A percentile compares a stretch with the other conserved stretches of the same genome.
These are phyloP conservation scores for Fragosphaeria purpurea DNA, from an alignment of 2,329 filamentous ascomycete species.

Conservation along the genomic window DNA sequence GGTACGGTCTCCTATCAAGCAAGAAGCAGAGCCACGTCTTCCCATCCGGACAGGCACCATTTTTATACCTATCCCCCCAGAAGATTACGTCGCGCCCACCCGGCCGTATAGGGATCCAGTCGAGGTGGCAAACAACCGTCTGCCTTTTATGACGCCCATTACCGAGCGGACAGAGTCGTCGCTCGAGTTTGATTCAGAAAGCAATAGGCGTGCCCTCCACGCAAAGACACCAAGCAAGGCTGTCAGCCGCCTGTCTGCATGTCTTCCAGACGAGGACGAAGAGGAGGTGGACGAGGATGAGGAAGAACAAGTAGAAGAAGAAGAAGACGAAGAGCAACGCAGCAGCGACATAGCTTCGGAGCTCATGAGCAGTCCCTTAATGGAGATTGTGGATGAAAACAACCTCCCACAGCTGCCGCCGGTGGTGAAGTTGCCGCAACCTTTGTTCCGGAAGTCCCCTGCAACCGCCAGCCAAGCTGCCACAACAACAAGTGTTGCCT, in stretches of 20 bases:
- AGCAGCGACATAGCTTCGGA: slow-evolving; percentile 2
- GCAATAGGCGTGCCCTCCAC: slow-evolving; percentile 45
- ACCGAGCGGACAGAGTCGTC: slow-evolving; percentile 91
- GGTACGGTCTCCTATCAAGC: slow-evolving; percentile 6
- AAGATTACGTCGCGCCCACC: slow-evolving; percentile 74
- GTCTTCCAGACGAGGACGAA: slow-evolving; percentile 13
- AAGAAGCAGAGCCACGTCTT: slow-evolving; percentile 29
- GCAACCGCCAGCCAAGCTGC: slow-evolving; percentile 25
- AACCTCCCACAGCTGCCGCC: slow-evolving; percentile 2
- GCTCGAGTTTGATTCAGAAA: slow-evolving; percentile 54
- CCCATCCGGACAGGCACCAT: slow-evolving; percentile 42
- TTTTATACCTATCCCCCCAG: slow-evolving; percentile 74
- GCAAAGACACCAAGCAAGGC: slow-evolving; percentile 70
- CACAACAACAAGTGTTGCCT: slow-evolving; percentile 17
- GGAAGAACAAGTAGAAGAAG: slow-evolving; percentile 19
- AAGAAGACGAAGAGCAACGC: slow-evolving; percentile 7
- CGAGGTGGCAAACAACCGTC: slow-evolving; percentile 74
- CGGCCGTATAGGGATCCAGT: slow-evolving; percentile 72
- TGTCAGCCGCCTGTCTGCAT: slow-evolving; percentile 17
- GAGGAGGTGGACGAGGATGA: slow-evolving; percentile 22
- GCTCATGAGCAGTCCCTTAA: slow-evolving; percentile 46
- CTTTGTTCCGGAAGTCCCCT: slow-evolving; percentile 31
- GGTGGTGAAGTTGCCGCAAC: slow-evolving; percentile 25
- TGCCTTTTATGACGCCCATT: slow-evolving; percentile 98
- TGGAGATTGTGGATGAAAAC: slow-evolving; percentile 37